These are phyloP conservation scores for Mortierella sp. DNA, from an alignment of 371 early-diverging fungal genomes.

Conservation along the genomic window DNA sequence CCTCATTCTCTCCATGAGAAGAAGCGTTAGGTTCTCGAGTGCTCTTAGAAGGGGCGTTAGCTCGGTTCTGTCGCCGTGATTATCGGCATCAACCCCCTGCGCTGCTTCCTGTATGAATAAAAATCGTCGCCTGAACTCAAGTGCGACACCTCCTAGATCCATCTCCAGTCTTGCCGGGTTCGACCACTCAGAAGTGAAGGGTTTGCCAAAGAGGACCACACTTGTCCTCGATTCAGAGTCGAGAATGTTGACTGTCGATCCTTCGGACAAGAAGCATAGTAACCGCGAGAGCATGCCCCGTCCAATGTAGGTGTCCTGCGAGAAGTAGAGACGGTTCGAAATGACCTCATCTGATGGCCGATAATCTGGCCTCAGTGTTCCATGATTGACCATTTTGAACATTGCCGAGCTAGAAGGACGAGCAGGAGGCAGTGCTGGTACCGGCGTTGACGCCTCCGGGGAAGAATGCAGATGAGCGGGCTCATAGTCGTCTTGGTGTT, in stretches of 20 bases:
- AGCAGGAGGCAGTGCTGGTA: background rate
- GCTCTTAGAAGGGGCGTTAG: background rate
- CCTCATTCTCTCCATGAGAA: constrained; percentile 10
- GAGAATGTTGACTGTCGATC: background rate
- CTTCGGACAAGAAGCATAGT: constrained; percentile 1
- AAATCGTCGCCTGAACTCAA: constrained; percentile 4
- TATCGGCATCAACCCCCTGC: background rate
- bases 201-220: constrained; percentile 13
- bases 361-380: background rate
- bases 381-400: background rate
- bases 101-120: background rate
- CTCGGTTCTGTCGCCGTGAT: background rate
- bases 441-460: background rate
- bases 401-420: background rate
- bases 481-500: background rate
- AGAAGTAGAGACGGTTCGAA: constrained; percentile 30
- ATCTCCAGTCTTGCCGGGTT: constrained; percentile 12
- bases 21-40: constrained; percentile 19
- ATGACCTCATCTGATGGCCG: background rate
- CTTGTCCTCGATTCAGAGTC: background rate
- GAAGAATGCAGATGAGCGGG: background rate
- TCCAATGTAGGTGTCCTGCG: constrained; percentile 37
- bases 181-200: constrained; percentile 16
- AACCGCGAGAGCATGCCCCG: constrained; percentile 21
- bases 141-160: constrained; percentile 6